Evolutionary conservation across 2,329 filamentous ascomycete genomes (phyloP), one percentile per base, ranked within the genome.

Genomic region (Fusarium tanahbumbuense): DNA sequence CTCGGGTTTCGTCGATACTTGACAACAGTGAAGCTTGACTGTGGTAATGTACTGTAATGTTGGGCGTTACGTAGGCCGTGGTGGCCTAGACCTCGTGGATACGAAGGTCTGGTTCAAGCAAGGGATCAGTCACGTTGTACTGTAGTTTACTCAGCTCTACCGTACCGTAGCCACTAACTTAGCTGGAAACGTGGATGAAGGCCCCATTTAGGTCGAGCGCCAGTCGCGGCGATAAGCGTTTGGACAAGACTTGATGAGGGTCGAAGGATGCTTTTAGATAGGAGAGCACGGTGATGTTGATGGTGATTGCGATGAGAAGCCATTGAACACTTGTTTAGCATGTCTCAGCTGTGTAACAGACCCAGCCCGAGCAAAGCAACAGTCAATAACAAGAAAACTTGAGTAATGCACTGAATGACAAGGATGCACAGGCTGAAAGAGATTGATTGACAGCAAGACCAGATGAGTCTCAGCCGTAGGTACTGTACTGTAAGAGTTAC

Each of bases 191-290:
- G 66, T 67, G 59, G 34, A 62, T 47, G 18, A 52, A 25, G 45
- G 34, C 37, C 18, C 44, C 58, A 66, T 68, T 42, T 53, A 47
- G 49, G 34, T 8, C 34, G 34, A 72, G 68, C 71, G 71, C 59
- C 60, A 69, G 55, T 20, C 60, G 72, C 70, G 64, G 67, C 61
- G 55, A 60, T 45, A 58, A 52, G 45, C 45, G 44, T 71, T 65
- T 65, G 59, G 61, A 49, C 23, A 54, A 40, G 44, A 45, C 32
- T 41, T 22, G 15, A 47, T 42, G 45, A 56, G 53, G n/a, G 45
- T 50, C 32, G 41, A 57, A 50, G 22, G 37, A 58, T 41, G 47
- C 32, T 45, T 32, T 28, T 54, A 40, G 27, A 54, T 27, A 16
- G 27, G 18, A 48, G n/a, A 42, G 49, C 49, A 52, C 23, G 34